phyloP scores from a whole-genome alignment of 164 flowering plant species.

The Magnolia kwangsiensis region DNA sequence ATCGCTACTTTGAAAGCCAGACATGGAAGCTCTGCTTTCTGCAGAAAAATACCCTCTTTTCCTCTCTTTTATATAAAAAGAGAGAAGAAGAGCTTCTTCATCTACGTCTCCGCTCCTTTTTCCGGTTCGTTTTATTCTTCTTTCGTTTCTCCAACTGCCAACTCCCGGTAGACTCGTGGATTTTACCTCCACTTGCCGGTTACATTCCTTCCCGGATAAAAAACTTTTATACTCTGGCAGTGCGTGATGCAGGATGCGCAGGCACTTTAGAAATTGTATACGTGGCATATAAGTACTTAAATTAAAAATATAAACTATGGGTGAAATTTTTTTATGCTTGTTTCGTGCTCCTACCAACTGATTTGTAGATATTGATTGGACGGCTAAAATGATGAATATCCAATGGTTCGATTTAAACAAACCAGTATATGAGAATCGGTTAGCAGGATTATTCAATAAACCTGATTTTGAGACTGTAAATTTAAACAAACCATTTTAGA shows the following conservation, averaged over 20 bases:
- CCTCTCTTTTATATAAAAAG: background rate
- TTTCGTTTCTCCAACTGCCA: background rate
- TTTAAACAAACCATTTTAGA: no score
- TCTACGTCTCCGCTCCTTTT: background rate
- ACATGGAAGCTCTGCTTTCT: constrained; percentile 5
- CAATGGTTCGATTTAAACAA: no score
- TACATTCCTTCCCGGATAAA: background rate
- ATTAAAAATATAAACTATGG: no score
- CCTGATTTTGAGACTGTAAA: no score
- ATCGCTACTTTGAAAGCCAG: constrained; percentile 18
- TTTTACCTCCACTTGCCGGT: background rate
- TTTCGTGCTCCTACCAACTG: no score
- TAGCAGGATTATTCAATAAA: no score
- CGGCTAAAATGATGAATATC: no score
- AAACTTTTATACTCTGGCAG: background rate
- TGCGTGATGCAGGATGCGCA: background rate
- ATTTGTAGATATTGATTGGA: no score
- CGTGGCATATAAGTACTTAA: no score
- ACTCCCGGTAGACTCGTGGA: background rate
- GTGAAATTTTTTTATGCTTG: no score
- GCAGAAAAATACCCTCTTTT: background rate
- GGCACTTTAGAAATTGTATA: no score
- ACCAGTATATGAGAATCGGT: no score
- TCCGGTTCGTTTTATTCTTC: background rate
- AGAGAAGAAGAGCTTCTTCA: background rate